A percentile compares a stretch with the other conserved stretches of the same genome.
Conservation (phyloP, 1,284 basidiomycete genomes). For the Sphagnurus paluster region DNA sequence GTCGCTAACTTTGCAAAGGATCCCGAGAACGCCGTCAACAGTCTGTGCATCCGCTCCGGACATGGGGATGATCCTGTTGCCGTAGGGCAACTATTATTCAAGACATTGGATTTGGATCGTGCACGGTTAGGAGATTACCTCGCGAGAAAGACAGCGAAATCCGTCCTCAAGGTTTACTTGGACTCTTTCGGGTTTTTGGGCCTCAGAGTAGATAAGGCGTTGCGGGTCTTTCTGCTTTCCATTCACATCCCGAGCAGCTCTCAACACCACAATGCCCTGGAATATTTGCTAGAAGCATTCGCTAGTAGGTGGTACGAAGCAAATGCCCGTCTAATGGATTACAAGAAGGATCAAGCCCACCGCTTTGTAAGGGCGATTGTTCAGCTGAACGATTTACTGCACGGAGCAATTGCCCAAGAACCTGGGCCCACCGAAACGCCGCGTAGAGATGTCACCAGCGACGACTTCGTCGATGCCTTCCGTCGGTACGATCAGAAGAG, state of each 20-base stretch:
- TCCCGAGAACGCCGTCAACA: conserved; percentile 69
- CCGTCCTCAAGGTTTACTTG: conserved; percentile 80
- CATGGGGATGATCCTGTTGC: conserved; percentile 61
- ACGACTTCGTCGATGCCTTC: conserved; percentile 82
- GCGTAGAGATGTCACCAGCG: conserved; percentile 62
- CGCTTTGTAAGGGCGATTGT: conserved; percentile 85
- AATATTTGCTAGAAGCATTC: conserved; percentile 82
- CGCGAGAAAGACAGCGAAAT: conserved; percentile 66
- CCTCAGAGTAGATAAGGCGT: conserved; percentile 84
- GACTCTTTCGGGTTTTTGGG: conserved; percentile 85
- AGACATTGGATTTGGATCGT: conserved; percentile 82
- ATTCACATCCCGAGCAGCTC: conserved; percentile 63
- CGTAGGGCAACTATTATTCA: conserved; percentile 83
- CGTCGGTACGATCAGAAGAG: conserved; percentile 68
- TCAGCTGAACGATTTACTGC: conserved; percentile 82
- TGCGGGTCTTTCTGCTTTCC: conserved; percentile 86
- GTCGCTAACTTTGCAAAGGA: conserved; percentile 74
- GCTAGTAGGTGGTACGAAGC: conserved; percentile 87
- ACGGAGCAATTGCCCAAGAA: conserved; percentile 62
- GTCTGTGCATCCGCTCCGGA: conserved; percentile 59
- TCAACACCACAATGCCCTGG: conserved; percentile 49
- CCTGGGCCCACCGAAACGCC: conserved; percentile 63
- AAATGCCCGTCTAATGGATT: conserved; percentile 79
- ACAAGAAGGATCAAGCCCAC: conserved; percentile 75
- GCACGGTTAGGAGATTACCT: conserved; percentile 85